Conservation (phyloP, 768 basidiomycete species). For the Suillus ampliporus region DNA sequence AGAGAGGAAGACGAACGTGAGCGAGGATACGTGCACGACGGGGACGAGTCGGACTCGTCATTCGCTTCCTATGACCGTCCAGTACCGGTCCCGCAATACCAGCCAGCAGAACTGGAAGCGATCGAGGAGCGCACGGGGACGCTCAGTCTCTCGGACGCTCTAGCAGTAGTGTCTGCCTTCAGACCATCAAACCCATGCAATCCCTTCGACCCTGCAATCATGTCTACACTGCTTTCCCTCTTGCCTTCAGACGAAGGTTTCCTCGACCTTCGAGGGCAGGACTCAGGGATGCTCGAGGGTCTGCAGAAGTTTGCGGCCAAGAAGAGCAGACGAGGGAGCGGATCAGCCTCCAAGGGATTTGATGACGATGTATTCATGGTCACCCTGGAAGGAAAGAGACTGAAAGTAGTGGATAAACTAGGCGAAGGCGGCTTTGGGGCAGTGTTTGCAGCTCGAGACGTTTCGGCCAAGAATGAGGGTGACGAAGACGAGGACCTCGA, state of each 20-base stretch:
- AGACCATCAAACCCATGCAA: slow-evolving; percentile 87
- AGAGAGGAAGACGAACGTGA: slow-evolving; percentile 17
- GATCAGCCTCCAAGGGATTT: slow-evolving; percentile 38
- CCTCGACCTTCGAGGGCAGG: slow-evolving; percentile 59
- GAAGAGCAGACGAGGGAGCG: slow-evolving; percentile 36
- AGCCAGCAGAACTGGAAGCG: slow-evolving; percentile 30
- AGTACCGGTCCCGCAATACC: slow-evolving; percentile 22
- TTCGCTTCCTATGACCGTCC: slow-evolving; percentile 20
- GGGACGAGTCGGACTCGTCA: slow-evolving; percentile 16
- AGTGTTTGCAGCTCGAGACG: slow-evolving; percentile 84
- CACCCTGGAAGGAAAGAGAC: slow-evolving; percentile 64
- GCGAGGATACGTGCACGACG: slow-evolving; percentile 24
- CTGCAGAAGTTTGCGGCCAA: slow-evolving; percentile 76
- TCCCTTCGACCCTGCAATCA: slow-evolving; percentile 73
- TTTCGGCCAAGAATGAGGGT: slow-evolving; percentile 44
- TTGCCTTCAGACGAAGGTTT: slow-evolving; percentile 65
- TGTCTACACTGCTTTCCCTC: slow-evolving; percentile 67
- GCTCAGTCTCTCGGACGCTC: slow-evolving; percentile 67
- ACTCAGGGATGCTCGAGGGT: slow-evolving; percentile 63
- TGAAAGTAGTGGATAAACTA: slow-evolving; percentile 82
- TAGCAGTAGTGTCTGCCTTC: slow-evolving; percentile 67
- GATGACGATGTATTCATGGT: slow-evolving; percentile 55
- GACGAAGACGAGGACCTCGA: slow-evolving; percentile 49
- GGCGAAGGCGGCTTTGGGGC: slow-evolving; percentile 97
- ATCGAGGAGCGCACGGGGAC: slow-evolving; percentile 68